A percentile compares a stretch with the other conserved stretches of the same genome.
Conservation (phyloP, 495 filamentous ascomycete species). For the Penicillium lividum region DNA sequence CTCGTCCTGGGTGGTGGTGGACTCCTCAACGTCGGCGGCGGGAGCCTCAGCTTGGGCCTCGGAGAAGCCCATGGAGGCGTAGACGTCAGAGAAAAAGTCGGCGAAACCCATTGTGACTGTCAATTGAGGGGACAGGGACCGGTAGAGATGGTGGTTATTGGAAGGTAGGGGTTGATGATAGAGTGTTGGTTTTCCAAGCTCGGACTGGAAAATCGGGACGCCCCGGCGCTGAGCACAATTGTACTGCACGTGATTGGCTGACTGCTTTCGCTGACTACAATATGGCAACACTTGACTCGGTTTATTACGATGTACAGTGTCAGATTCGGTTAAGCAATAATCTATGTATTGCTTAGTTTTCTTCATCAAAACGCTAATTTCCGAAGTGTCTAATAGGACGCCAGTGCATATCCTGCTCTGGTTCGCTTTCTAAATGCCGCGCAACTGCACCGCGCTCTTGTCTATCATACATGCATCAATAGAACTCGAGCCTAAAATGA, state of each 20-base stretch:
- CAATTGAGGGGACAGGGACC: slow-evolving; percentile 38
- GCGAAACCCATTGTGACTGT: slow-evolving; percentile 61
- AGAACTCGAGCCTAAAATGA: neutral
- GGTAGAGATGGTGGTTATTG: slow-evolving; percentile 27
- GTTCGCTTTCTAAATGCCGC: slow-evolving; percentile 1
- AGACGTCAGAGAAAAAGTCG: slow-evolving; percentile 64
- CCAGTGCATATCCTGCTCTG: slow-evolving; percentile 1
- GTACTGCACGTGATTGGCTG: slow-evolving; percentile 49
- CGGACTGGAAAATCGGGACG: slow-evolving; percentile 48
- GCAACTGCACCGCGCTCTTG: slow-evolving; percentile 8
- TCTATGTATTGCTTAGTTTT: neutral
- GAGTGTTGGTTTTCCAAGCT: slow-evolving; percentile 44
- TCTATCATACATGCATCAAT: slow-evolving; percentile 25
- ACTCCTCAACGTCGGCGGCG: slow-evolving; percentile 53
- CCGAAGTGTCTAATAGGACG: neutral
- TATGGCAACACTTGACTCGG: neutral
- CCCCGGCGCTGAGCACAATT: slow-evolving; percentile 49
- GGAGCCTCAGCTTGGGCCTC: slow-evolving; percentile 64
- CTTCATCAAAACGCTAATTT: neutral
- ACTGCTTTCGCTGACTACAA: slow-evolving; percentile 4
- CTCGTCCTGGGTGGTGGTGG: slow-evolving; percentile 53
- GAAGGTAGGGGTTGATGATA: slow-evolving; percentile 37
- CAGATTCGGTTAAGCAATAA: neutral
- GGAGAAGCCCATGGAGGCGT: slow-evolving; percentile 56
- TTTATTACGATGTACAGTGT: neutral